Base-by-base conservation (phyloP, 345 rosid genomes). In the Dipteronia dyeriana region DNA sequence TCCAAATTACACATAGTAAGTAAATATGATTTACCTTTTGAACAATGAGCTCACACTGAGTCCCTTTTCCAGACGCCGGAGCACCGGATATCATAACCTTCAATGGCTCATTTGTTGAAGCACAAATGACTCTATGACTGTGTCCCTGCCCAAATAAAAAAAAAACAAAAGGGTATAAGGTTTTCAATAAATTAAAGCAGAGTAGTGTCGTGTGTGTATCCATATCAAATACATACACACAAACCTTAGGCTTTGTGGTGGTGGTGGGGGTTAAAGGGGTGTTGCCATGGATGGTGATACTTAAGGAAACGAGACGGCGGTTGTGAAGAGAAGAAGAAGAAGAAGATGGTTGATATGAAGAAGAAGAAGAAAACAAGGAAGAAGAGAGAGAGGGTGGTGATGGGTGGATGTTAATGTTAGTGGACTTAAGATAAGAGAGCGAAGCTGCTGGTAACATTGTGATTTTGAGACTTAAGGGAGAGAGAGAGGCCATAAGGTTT, bases 71-170 rank as follows among this genome's bases (percentile, higher is more conserved):
- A 1, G 94, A 95, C 9, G 97, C 97, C 0, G 98, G 95, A 38
- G 98, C 98, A 45, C 99, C 98, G 0, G 96, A 93, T 73, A 95
- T 93, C 95, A 95, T 95, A 74, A 95, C 97, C 83, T 90, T 93
- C 82, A 95, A 51, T 0, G 97, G 91, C 82, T 90, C 89, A 38
- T 49, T 62, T 5, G 79, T 74, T 12, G 90, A 95, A 73, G 68
- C 76, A 87, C 95, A 87, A 73, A 65, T 75, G 67, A 91, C 68
- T 80, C 83, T 72, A n/a, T 59, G 25, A 59, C 26, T 22, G 72
- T 85, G 75, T 31, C 80, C 83, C 91, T 86, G 85, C 83, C 41
- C 45, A 45, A 9, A 41, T 68, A 9, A 70, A 31, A 56, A 7
- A 53, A 64, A 29, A 56, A 22, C 65, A 49, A 26, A 68, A 26